phyloP scores from a whole-genome alignment of 2,329 filamentous ascomycete species.

The Colletotrichum lentis region DNA sequence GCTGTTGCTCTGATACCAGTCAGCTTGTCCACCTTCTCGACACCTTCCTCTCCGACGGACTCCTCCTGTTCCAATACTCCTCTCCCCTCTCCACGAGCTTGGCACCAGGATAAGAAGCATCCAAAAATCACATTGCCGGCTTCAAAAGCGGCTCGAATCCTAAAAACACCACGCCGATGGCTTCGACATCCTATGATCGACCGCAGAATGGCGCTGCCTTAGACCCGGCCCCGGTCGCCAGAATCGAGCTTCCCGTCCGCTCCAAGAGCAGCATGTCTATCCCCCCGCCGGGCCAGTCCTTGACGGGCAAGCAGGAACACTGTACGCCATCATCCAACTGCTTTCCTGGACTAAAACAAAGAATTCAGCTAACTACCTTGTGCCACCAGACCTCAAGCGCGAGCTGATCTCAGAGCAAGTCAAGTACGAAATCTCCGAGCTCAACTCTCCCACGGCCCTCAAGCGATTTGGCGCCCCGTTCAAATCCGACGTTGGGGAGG shows the following conservation, averaged over 20 bases:
- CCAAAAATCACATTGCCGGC: constrained; percentile 1
- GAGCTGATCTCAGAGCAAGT: constrained; percentile 93
- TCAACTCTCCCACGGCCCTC: constrained; percentile 93
- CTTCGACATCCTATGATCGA: constrained; percentile 34
- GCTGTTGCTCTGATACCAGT: constrained; percentile 35
- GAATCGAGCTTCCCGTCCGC: constrained; percentile 40
- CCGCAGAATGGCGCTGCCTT: constrained; percentile 39
- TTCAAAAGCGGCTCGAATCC: constrained; percentile 1
- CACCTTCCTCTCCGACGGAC: constrained; percentile 9
- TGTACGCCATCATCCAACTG: constrained; percentile 66
- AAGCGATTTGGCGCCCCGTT: constrained; percentile 96
- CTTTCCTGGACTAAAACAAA: neutral
- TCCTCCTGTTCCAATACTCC: constrained; percentile 4
- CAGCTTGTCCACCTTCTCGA: constrained; percentile 26
- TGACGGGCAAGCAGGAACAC: constrained; percentile 98
- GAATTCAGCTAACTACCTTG: constrained; percentile 6
- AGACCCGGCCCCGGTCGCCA: constrained; percentile 19
- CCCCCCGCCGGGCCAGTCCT: constrained; percentile 56
- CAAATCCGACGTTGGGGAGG: constrained; percentile 88
- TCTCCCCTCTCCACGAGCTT: constrained; percentile 12
- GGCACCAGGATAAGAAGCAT: constrained; percentile 10
- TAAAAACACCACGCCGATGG: constrained; percentile 27
- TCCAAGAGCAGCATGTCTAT: constrained; percentile 43
- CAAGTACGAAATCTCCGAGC: constrained; percentile 86
- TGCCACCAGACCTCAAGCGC: constrained; percentile 81